A percentile compares a stretch with the other conserved stretches of the same genome.
These are phyloP conservation scores for Volutella citrinella DNA, from an alignment of 2,329 filamentous ascomycete species.

Conservation along the genomic window DNA sequence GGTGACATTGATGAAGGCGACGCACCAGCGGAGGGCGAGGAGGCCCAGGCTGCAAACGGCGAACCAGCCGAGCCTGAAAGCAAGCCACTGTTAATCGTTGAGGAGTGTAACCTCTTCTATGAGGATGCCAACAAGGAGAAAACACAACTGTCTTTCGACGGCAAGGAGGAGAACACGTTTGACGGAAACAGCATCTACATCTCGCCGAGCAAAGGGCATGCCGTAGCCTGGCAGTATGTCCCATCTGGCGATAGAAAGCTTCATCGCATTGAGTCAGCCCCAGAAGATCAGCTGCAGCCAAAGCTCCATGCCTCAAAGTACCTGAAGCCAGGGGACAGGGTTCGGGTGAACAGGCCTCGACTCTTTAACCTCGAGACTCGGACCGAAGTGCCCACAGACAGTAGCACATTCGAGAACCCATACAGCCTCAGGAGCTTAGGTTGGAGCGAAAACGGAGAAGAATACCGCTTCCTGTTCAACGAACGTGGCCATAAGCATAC, in stretches of 20 bases:
- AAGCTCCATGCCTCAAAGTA: conserved; percentile 20
- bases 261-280: conserved; percentile 22
- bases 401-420: conserved; percentile 20
- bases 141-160: conserved; percentile 16
- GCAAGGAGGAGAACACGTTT: conserved; percentile 14
- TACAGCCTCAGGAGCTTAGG: conserved; percentile 18
- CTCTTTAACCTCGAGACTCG: conserved; percentile 20
- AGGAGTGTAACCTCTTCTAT: conserved; percentile 12
- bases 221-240: conserved; percentile 22
- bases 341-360: conserved; percentile 20
- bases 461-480: conserved; percentile 27
- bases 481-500: conserved; percentile 25
- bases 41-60: background rate
- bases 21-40: background rate
- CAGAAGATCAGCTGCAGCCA: conserved; percentile 25
- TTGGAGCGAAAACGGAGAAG: conserved; percentile 20
- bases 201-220: conserved; percentile 14
- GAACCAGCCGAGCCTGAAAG: background rate
- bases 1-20: conserved; percentile 4
- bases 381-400: conserved; percentile 18
- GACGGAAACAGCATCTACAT: conserved; percentile 14
- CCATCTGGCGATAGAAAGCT: conserved; percentile 14
- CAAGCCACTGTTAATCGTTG: conserved; percentile 1
- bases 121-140: conserved; percentile 4
- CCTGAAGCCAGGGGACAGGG: conserved; percentile 25